phyloP scores from a whole-genome alignment of 305 asterid species.

The Salvia sclarea region DNA sequence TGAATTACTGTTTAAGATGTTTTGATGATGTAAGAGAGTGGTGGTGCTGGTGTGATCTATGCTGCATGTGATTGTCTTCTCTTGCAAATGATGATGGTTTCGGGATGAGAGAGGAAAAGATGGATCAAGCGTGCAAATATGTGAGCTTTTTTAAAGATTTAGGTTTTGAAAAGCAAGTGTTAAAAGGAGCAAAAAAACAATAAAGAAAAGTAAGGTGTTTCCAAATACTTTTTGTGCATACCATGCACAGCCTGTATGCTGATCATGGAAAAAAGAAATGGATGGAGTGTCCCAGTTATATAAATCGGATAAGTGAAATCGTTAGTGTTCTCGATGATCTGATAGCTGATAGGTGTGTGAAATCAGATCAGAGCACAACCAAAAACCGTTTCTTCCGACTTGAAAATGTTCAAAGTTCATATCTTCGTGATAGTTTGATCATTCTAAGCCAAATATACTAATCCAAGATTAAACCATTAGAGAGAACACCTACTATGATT shows the following conservation, averaged over 20 bases:
- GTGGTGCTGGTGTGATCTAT: conserved; percentile 22
- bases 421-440: neutral
- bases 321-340: neutral
- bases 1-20: conserved; percentile 22
- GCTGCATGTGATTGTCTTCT: conserved; percentile 36
- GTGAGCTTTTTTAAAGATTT: conserved; percentile 7
- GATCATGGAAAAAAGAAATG: too few relatives aligned
- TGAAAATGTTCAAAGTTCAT: neutral
- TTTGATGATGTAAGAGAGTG: conserved; percentile 31
- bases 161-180: conserved; percentile 23
- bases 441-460: neutral
- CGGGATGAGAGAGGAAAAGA: conserved; percentile 37
- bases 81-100: conserved; percentile 43
- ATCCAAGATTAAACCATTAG: neutral
- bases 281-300: too few relatives aligned
- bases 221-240: conserved; percentile 1
- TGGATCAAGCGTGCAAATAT: conserved; percentile 34
- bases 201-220: conserved; percentile 27
- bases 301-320: neutral
- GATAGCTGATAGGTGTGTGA: neutral
- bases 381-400: neutral
- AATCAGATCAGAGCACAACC: neutral
- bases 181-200: conserved; percentile 15
- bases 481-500: neutral
- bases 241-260: conserved; percentile 13